Evolutionary conservation across 148 eudicot genomes (phyloP), one percentile per base, ranked within the genome.

Genomic region (Simmondsia chinensis): DNA sequence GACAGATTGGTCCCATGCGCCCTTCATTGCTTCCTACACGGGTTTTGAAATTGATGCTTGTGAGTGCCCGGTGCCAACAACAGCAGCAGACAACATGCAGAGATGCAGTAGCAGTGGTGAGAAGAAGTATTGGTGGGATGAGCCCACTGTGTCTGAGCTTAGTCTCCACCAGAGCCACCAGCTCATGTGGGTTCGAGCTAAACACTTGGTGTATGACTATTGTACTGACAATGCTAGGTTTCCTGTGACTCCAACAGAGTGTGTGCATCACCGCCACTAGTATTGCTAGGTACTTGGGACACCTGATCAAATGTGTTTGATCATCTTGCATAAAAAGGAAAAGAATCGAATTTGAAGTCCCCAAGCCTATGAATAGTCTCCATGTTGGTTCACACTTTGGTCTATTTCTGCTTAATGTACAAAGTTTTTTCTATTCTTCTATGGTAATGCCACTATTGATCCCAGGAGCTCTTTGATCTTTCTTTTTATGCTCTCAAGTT

Each of bases 1-100:
- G 67, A 85, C 85, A 0, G 69, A 86, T 26, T 86, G 95, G 95
- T 38, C 72, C 24, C 87, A 86, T 15, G 87, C 93, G 3, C 95
- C 95, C 0, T 86, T 86, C 38, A 32, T 78, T 0, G 83, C 95
- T 15, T 67, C 79, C 12, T 86, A 87, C 69, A 59, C 20, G 20
- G 96, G 79, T 0, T 87, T 82, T 20, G 65, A 76, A n/a, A 75
- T 87, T 12, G 57, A 87, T 10, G 87, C 64, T 1, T 87, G 96
- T 25, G 77, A 66, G 54, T 70, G 79, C 36, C 82, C 93, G 0
- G 57, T 29, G n/a, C 43, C 83, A 1, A 47, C 60, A 12, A 68
- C 66, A 0, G 69, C 69, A 0, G 36, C 50, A 6, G 85, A 80
- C 2, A 75, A 65, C 38, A 49, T 71, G 7, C 64, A 47, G 54